Conservation (phyloP, 768 basidiomycete species). For the Rhodotorula graminis region DNA sequence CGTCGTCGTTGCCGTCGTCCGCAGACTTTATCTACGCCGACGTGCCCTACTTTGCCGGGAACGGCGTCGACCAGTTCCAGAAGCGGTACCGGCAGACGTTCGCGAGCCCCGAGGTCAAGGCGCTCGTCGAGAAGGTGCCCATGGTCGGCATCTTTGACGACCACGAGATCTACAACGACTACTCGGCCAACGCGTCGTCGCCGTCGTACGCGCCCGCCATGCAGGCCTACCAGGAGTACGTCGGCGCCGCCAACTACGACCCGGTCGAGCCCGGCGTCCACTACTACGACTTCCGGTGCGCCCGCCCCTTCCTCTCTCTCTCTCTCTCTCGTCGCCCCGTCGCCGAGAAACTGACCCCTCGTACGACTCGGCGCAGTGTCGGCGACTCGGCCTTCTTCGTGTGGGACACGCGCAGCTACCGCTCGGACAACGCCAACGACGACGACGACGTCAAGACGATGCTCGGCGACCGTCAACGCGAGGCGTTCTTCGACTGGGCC, state of each 20-base stretch:
- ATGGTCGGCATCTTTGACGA: constrained; percentile 59
- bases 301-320: too few relatives aligned
- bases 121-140: constrained; percentile 62
- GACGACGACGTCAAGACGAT: constrained; percentile 56
- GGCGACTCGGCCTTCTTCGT: constrained; percentile 72
- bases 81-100: constrained; percentile 66
- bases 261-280: constrained; percentile 47
- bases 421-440: constrained; percentile 48
- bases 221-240: constrained; percentile 60
- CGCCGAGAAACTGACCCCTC: neutral
- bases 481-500: constrained; percentile 62
- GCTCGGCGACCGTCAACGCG: constrained; percentile 64
- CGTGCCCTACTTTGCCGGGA: constrained; percentile 60
- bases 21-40: constrained; percentile 67
- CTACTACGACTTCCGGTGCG: constrained; percentile 53
- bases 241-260: constrained; percentile 53
- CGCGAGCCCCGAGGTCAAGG: constrained; percentile 61
- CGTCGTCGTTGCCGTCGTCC: constrained; percentile 40
- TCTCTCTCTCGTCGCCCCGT: neutral
- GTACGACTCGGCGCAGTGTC: constrained; percentile 44
- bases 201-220: constrained; percentile 60
- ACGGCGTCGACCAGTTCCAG: constrained; percentile 55
- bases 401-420: constrained; percentile 65
- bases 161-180: constrained; percentile 37
- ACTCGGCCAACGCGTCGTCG: constrained; percentile 52